Evolutionary conservation across 306 rosid genomes (phyloP), one percentile per base, ranked within the genome.

Genomic region (Calophaca sinica): DNA sequence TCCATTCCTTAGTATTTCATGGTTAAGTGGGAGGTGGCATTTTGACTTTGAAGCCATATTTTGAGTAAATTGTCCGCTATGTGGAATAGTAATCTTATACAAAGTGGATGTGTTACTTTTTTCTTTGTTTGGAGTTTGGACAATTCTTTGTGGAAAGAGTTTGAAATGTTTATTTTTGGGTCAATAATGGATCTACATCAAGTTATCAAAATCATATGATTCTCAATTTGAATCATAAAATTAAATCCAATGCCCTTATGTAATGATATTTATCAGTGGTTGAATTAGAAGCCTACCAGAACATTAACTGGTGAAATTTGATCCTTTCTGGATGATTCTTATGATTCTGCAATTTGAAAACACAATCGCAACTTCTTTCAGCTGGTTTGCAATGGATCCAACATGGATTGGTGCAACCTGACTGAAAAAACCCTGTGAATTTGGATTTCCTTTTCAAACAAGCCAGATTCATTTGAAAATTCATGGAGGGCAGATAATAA

Each of bases 141-240:
- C 15, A 36, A 62, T 35, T 65, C 38, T 64, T 64, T 44, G 20
- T 44, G 11, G 20, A 44, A 42, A 42, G 11, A 65, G 71, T 42
- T 3, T 3, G 7, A 5, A 35, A 38, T 38, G 7, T 3, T 6
- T 7, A 20, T 20, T 20, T 20, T 20, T 20, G 26, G 26, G 26
- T 20, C 26, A 20, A 20, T 20, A 20, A 20, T 20, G 26, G 26
- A 20, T 20, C 26, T 20, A 20, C 26, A 20, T 20, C 26, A 20
- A 20, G 26, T 20, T 20, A 20, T 20, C 26, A 20, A 20, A 20
- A 20, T 20, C 26, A 20, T 20, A 20, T 20, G 26, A 20, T 20
- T 20, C 26, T 20, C 26, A 20, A 20, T 20, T 20, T 20, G 26
- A 20, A 20, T 20, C 26, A 20, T 20, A 20, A 0, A 20, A 20